Evolutionary conservation across 805 yeast species (phyloP).

Genomic region (Candida nanaspora): DNA sequence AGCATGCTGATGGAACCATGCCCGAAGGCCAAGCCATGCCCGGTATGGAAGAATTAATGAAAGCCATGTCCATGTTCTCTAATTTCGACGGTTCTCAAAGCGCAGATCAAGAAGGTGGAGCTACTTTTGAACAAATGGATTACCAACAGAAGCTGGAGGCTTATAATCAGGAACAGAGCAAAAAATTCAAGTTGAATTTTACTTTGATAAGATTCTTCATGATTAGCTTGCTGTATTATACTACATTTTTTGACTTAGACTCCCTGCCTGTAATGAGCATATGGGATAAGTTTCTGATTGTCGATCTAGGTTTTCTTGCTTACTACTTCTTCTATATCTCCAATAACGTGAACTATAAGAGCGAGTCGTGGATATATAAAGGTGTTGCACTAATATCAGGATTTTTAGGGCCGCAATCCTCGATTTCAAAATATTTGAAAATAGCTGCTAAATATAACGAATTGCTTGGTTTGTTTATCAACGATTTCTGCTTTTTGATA

Average conservation of each 20-base stretch:
- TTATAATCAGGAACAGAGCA: constrained; percentile 8
- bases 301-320: constrained; percentile 14
- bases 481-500: constrained; percentile 21
- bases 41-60: constrained; percentile 3
- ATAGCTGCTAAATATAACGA: constrained; percentile 19
- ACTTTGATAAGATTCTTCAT: constrained; percentile 11
- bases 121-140: constrained; percentile 7
- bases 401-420: constrained; percentile 13
- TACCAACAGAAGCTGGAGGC: constrained; percentile 8
- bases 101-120: neutral
- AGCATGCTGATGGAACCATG: neutral
- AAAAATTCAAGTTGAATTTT: constrained; percentile 9
- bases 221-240: constrained; percentile 8
- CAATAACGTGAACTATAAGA: constrained; percentile 4
- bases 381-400: constrained; percentile 13
- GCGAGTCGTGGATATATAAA: constrained; percentile 3
- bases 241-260: constrained; percentile 2
- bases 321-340: constrained; percentile 7
- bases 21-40: constrained; percentile 4
- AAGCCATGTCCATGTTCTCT: neutral
- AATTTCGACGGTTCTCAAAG: neutral
- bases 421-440: neutral
- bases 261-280: constrained; percentile 5
- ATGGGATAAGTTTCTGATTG: constrained; percentile 15
- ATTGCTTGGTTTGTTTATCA: constrained; percentile 13